phyloP scores from a whole-genome alignment of 768 basidiomycete species.

The Leccinum uliginosum region DNA sequence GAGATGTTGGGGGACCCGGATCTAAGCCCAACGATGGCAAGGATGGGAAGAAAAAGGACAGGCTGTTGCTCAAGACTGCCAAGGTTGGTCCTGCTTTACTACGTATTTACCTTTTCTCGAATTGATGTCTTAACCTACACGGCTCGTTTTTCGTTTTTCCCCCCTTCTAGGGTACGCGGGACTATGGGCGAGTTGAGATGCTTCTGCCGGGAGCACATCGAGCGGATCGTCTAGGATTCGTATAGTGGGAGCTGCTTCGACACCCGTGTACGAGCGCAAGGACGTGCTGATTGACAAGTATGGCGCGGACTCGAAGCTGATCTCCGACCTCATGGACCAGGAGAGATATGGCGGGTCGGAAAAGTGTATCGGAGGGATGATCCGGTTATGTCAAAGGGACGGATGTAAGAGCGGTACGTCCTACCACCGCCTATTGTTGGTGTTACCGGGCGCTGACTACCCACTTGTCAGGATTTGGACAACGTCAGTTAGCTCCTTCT shows the following conservation, averaged over 20 bases:
- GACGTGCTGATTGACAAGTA: conserved; percentile 96
- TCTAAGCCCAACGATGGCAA: conserved; percentile 33
- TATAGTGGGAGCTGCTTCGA: conserved; percentile 92
- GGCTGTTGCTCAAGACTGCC: conserved; percentile 84
- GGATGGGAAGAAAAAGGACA: conserved; percentile 59
- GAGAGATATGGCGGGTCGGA: conserved; percentile 94
- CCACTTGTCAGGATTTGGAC: conserved; percentile 75
- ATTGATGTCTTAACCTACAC: background rate
- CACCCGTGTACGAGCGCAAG: conserved; percentile 96
- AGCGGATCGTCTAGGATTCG: conserved; percentile 77
- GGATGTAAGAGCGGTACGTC: conserved; percentile 90
- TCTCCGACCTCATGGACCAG: conserved; percentile 96
- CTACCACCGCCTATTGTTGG: background rate
- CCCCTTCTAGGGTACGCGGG: conserved; percentile 77
- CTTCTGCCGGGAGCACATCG: conserved; percentile 85
- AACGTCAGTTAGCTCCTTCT: conserved; percentile 55
- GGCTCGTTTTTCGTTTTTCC: background rate
- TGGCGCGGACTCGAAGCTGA: conserved; percentile 95
- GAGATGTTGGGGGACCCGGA: conserved; percentile 19
- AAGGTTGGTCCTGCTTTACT: conserved; percentile 55
- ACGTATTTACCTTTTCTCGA: conserved; percentile 13
- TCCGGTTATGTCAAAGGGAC: conserved; percentile 95
- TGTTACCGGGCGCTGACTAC: background rate
- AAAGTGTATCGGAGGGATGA: conserved; percentile 98
- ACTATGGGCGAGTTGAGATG: conserved; percentile 80